phyloP scores from a whole-genome alignment of 202 grass and related monocot genomes.

The Tripidium arundinaceum region DNA sequence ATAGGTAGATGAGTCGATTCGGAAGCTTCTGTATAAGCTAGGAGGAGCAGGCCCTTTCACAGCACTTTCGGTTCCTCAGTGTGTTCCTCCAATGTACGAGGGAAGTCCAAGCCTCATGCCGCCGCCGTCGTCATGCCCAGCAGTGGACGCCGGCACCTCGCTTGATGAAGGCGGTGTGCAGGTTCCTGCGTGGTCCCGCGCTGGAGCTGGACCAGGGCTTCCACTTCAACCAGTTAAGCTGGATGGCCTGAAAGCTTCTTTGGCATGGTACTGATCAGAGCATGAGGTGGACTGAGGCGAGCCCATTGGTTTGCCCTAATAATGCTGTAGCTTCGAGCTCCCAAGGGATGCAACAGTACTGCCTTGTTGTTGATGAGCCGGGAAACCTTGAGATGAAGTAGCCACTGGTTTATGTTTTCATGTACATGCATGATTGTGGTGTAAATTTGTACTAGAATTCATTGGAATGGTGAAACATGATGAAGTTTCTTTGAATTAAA shows the following conservation, averaged over 20 bases:
- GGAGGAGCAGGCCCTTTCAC: slow-evolving; percentile 28
- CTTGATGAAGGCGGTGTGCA: slow-evolving; percentile 32
- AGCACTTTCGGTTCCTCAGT: neutral
- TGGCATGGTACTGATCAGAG: slow-evolving; percentile 38
- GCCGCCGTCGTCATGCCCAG: slow-evolving; percentile 3
- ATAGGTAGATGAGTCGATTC: slow-evolving; percentile 41
- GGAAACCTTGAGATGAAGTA: slow-evolving; percentile 56
- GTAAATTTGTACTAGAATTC: slow-evolving; percentile 22
- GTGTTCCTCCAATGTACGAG: slow-evolving; percentile 27
- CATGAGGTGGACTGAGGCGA: slow-evolving; percentile 66
- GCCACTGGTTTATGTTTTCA: slow-evolving; percentile 30
- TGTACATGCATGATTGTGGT: slow-evolving; percentile 58
- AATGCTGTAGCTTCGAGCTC: slow-evolving; percentile 47
- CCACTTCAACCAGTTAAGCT: slow-evolving; percentile 76
- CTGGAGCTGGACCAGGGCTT: slow-evolving; percentile 75
- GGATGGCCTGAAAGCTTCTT: slow-evolving; percentile 67
- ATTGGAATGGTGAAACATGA: slow-evolving; percentile 10
- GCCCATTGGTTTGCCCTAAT: slow-evolving; percentile 57
- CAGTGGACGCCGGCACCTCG: neutral
- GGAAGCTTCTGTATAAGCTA: slow-evolving; percentile 49
- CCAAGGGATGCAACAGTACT: slow-evolving; percentile 58
- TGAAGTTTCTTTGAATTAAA: slow-evolving; percentile 24
- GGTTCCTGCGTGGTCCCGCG: slow-evolving; percentile 15
- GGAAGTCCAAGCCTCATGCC: slow-evolving; percentile 12
- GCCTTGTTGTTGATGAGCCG: slow-evolving; percentile 36